phyloP scores from a whole-genome alignment of 1,139 yeast species.

The Candida mesenterica region DNA sequence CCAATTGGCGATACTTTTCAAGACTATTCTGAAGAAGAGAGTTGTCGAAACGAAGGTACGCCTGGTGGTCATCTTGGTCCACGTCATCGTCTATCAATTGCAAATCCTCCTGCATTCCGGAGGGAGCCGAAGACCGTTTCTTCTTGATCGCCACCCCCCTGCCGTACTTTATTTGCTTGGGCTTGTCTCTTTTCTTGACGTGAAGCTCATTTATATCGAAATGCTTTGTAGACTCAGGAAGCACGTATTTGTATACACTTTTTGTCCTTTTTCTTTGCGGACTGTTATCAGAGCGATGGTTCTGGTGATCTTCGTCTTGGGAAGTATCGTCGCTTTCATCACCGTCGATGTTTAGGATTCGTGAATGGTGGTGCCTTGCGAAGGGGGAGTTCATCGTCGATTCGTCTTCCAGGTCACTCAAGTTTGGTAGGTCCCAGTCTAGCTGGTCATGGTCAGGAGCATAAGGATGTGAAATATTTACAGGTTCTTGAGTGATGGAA shows the following conservation, averaged over 20 bases:
- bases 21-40: background rate
- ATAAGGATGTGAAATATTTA: too few species aligned
- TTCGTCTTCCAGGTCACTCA: conserved; percentile 6
- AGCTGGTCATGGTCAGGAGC: conserved; percentile 6
- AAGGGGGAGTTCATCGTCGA: background rate
- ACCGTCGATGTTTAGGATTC: background rate
- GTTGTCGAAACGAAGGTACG: conserved; percentile 12
- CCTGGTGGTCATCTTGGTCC: conserved; percentile 8
- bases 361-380: background rate
- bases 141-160: conserved; percentile 40
- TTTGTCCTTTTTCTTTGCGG: conserved; percentile 22
- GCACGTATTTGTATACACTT: conserved; percentile 31
- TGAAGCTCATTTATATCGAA: conserved; percentile 25
- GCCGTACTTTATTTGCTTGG: conserved; percentile 19
- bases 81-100: conserved; percentile 14
- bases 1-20: too few species aligned
- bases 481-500: too few species aligned
- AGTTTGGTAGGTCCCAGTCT: conserved; percentile 4
- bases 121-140: conserved; percentile 1
- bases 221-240: conserved; percentile 41
- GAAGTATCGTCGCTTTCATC: background rate
- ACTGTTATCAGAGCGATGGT: too few species aligned
- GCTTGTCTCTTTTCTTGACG: conserved; percentile 2
- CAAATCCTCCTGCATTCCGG: conserved; percentile 4
- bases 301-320: conserved; percentile 3